A percentile compares a stretch with the other conserved stretches of the same genome.
phyloP scores from a whole-genome alignment of 805 yeast species.

The Candida suzukii region DNA sequence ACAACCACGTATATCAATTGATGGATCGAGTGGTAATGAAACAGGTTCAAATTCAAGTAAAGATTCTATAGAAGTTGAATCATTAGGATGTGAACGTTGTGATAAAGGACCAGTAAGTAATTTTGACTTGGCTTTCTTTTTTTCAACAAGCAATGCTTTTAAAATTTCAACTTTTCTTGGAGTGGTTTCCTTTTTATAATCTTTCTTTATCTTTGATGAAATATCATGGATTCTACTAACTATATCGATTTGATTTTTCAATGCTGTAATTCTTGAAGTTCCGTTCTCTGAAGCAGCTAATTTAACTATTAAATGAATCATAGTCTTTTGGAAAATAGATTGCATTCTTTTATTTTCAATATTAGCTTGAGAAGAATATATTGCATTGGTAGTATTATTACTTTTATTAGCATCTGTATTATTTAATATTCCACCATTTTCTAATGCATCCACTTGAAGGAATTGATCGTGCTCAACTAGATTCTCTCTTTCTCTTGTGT shows the following conservation, averaged over 20 bases:
- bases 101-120: background rate
- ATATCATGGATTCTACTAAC: constrained; percentile 58
- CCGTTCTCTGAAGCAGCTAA: constrained; percentile 20
- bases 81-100: constrained; percentile 4
- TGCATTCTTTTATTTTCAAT: constrained; percentile 2
- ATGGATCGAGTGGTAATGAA: constrained; percentile 79
- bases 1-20: constrained; percentile 64
- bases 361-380: too few species aligned
- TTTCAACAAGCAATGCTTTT: constrained; percentile 48
- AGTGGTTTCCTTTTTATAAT: constrained; percentile 63
- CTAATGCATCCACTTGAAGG: constrained; percentile 9
- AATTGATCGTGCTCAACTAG: constrained; percentile 1
- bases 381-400: too few species aligned
- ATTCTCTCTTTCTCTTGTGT: background rate
- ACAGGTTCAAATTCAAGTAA: constrained; percentile 42
- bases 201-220: constrained; percentile 54
- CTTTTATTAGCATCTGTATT: background rate
- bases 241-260: constrained; percentile 54
- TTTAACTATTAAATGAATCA: constrained; percentile 21
- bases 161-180: constrained; percentile 67
- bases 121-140: constrained; percentile 7
- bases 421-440: background rate
- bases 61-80: constrained; percentile 12
- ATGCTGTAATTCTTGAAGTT: constrained; percentile 19
- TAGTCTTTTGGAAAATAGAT: constrained; percentile 18